Evolutionary conservation across 441 rosid genomes (phyloP).

Genomic region (Gossypium gossypioides): DNA sequence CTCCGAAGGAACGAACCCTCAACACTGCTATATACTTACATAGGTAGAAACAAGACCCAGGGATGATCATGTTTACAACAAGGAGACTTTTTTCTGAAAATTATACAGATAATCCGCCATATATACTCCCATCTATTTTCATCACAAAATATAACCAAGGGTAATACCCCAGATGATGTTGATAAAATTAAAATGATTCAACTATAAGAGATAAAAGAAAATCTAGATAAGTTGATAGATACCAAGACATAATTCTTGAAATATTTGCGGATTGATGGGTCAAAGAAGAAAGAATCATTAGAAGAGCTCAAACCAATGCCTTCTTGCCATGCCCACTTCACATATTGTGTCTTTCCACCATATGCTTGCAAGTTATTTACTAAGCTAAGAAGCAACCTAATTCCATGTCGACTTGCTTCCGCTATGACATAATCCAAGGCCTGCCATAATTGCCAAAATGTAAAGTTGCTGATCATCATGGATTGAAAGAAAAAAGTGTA

Average conservation of each 20-base stretch:
- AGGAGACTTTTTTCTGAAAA: neutral
- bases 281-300: slow-evolving; percentile 89
- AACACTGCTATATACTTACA: neutral
- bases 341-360: slow-evolving; percentile 90
- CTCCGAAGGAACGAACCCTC: neutral
- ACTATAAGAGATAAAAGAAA: neutral
- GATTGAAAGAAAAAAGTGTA: neutral
- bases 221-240: neutral
- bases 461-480: slow-evolving; percentile 1
- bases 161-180: neutral
- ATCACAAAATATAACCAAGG: neutral
- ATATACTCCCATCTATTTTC: neutral
- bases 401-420: slow-evolving; percentile 57
- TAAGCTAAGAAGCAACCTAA: slow-evolving; percentile 71
- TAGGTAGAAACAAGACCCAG: neutral
- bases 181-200: neutral
- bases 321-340: slow-evolving; percentile 93
- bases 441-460: slow-evolving; percentile 26
- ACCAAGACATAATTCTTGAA: slow-evolving; percentile 73
- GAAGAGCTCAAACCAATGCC: slow-evolving; percentile 83
- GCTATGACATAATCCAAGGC: slow-evolving; percentile 85
- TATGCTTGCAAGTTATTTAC: slow-evolving; percentile 77
- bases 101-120: neutral
- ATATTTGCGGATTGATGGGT: slow-evolving; percentile 78
- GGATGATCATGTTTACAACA: neutral